Evolutionary conservation across 129 eudicot genomes (phyloP).

Genomic region (Pittosporum tobira): DNA sequence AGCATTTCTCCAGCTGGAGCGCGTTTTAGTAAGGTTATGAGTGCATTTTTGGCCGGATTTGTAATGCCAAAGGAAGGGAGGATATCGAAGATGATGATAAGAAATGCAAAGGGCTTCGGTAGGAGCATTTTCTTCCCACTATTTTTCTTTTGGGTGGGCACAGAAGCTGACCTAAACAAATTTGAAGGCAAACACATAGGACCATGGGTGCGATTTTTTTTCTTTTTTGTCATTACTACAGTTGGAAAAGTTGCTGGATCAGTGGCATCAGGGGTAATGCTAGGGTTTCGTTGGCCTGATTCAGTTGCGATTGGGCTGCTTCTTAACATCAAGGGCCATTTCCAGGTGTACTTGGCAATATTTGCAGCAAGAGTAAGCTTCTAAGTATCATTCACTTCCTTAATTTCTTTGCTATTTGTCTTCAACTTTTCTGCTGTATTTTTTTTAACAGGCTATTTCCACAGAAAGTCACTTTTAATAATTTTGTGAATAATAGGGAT

Average conservation of each 20-base stretch:
- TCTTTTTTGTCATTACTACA: slow-evolving; percentile 34
- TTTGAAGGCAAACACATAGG: slow-evolving; percentile 29
- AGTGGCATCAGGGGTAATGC: slow-evolving; percentile 44
- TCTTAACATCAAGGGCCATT: slow-evolving; percentile 75
- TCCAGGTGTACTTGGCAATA: slow-evolving; percentile 66
- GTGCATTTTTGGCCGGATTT: slow-evolving; percentile 69
- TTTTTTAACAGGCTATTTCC: too few species aligned
- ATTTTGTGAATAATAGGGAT: too few species aligned
- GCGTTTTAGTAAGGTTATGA: slow-evolving; percentile 41
- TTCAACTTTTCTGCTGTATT: too few species aligned
- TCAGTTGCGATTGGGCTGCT: slow-evolving; percentile 70
- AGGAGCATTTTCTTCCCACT: slow-evolving; percentile 49
- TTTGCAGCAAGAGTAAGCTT: slow-evolving; percentile 43
- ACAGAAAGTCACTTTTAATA: too few species aligned
- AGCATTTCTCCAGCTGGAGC: slow-evolving; percentile 43
- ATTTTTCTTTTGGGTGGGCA: slow-evolving; percentile 79
- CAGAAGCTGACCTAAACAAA: slow-evolving; percentile 32
- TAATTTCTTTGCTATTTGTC: too few species aligned
- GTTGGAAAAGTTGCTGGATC: slow-evolving; percentile 64
- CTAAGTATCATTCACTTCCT: too few species aligned
- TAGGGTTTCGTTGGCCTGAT: slow-evolving; percentile 81
- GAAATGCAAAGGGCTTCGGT: slow-evolving; percentile 61
- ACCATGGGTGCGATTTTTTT: slow-evolving; percentile 44
- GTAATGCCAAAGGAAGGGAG: slow-evolving; percentile 85
- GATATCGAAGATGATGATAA: slow-evolving; percentile 51